phyloP scores from a whole-genome alignment of 148 eudicot species.

The Salicornia ramosissima region DNA sequence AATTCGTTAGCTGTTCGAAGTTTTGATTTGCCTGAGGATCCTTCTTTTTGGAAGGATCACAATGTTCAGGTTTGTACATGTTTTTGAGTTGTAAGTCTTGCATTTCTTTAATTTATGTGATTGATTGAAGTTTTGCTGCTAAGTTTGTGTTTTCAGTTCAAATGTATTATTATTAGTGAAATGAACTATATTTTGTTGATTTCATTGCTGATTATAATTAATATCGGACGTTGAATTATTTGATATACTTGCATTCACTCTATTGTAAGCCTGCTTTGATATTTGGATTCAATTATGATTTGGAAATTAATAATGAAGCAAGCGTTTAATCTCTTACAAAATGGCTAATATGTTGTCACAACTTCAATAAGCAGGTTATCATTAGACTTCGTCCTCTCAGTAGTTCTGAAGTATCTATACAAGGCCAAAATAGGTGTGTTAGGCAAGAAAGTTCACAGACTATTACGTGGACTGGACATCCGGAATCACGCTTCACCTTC shows the following conservation, averaged over 20 bases:
- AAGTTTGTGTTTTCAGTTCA: too few species aligned
- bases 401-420: slow-evolving; percentile 72
- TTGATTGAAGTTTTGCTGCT: neutral
- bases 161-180: too few species aligned
- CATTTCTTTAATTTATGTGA: neutral
- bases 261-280: neutral
- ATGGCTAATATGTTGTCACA: slow-evolving; percentile 4
- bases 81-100: neutral
- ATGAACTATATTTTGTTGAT: too few species aligned
- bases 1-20: slow-evolving; percentile 30
- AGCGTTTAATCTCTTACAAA: neutral
- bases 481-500: slow-evolving; percentile 95
- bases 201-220: too few species aligned
- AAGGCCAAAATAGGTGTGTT: slow-evolving; percentile 73
- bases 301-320: neutral
- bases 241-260: neutral
- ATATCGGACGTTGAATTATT: too few species aligned
- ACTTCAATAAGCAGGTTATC: slow-evolving; percentile 54
- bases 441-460: slow-evolving; percentile 85
- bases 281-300: neutral
- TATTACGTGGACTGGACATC: slow-evolving; percentile 94
- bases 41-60: slow-evolving; percentile 92
- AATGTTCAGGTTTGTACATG: slow-evolving; percentile 66
- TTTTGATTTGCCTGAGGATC: slow-evolving; percentile 74
- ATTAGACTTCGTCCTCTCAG: slow-evolving; percentile 84